These are phyloP conservation scores for Termitomyces sp. DNA, from an alignment of 768 basidiomycete species.

Conservation along the genomic window DNA sequence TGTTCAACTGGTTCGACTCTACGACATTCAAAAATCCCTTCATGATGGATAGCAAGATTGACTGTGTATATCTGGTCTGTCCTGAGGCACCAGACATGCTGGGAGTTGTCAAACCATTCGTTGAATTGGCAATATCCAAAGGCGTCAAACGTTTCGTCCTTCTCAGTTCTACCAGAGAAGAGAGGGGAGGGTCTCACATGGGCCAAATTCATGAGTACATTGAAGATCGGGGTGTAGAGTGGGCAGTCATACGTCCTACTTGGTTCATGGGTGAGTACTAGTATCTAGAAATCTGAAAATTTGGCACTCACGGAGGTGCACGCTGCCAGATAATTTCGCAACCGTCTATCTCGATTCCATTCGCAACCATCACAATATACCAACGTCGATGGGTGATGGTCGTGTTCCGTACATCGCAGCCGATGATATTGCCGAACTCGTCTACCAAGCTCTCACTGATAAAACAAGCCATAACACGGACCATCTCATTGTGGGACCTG, in stretches of 20 bases:
- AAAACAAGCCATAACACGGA: slow-evolving; percentile 22
- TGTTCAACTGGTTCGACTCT: slow-evolving; percentile 34
- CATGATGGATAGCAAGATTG: slow-evolving; percentile 12
- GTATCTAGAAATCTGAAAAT: no score
- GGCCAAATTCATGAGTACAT: slow-evolving; percentile 35
- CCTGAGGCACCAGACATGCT: slow-evolving; percentile 18
- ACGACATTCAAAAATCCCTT: slow-evolving; percentile 30
- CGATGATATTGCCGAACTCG: slow-evolving; percentile 31
- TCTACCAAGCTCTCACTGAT: slow-evolving; percentile 24
- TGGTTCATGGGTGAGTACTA: slow-evolving; percentile 31
- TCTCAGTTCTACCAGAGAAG: slow-evolving; percentile 22
- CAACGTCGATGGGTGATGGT: slow-evolving; percentile 19
- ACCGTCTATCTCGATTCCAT: slow-evolving; percentile 8
- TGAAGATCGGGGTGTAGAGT: slow-evolving; percentile 27
- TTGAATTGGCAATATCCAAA: slow-evolving; percentile 27
- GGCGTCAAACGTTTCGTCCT: slow-evolving; percentile 32
- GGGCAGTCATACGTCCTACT: slow-evolving; percentile 31
- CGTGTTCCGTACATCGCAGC: slow-evolving; percentile 27
- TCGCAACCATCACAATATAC: background rate
- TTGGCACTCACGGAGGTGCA: background rate
- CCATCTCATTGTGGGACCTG: slow-evolving; percentile 9
- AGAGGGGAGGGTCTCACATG: slow-evolving; percentile 18
- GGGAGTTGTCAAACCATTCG: slow-evolving; percentile 24
- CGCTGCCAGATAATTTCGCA: slow-evolving; percentile 9
- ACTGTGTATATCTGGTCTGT: slow-evolving; percentile 28